Evolutionary conservation across 1,139 yeast species (phyloP), one percentile per base, ranked within the genome.

Genomic region (Suhomyces chickasaworum): DNA sequence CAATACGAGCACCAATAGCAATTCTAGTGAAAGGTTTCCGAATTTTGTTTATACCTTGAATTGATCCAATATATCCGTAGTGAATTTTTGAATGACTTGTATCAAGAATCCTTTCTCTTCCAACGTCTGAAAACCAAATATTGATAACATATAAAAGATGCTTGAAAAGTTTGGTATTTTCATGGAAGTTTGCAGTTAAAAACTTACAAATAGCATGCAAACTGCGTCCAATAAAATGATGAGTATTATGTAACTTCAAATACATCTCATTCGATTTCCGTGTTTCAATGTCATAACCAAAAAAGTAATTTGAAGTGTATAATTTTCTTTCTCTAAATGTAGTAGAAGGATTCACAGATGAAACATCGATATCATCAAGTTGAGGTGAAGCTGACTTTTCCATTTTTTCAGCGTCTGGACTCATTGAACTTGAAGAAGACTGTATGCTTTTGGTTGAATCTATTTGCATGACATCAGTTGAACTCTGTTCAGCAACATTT

Each of bases 51-150:
- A 80, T 65, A 16, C 68, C 69, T 46, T 77, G 79, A 27, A 68
- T 61, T 10, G 64, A 59, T 35, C 66, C 64, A 45, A 67, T 59
- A 55, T 72, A 67, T 17, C 67, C 66, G 59, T 66, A 69, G 53
- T 65, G 68, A 32, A 73, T 61, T 38, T 63, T 66, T 0, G 77
- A 70, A 49, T 73, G 75, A 51, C 84, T 81, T 10, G 79, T 69
- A 44, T 78, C 85, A 42, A 85, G 78, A 1, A 85, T 70, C 12
- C 87, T 72, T 56, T 88, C 96, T 52, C 81, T 76, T 1, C 96
- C 96, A 22, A 87, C 86, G 61, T 90, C 95, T 15, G 88, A 78
- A 53, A 93, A 81, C 90, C 96, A 93, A 9, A 86, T 82, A 55
- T 86, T 83, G 45, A 86, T 64, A 2, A 85, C 85, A 58, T 83